Evolutionary conservation across 495 filamentous ascomycete genomes (phyloP), one percentile per base, ranked within the genome.

Genomic region (Penicillium pancosmium): DNA sequence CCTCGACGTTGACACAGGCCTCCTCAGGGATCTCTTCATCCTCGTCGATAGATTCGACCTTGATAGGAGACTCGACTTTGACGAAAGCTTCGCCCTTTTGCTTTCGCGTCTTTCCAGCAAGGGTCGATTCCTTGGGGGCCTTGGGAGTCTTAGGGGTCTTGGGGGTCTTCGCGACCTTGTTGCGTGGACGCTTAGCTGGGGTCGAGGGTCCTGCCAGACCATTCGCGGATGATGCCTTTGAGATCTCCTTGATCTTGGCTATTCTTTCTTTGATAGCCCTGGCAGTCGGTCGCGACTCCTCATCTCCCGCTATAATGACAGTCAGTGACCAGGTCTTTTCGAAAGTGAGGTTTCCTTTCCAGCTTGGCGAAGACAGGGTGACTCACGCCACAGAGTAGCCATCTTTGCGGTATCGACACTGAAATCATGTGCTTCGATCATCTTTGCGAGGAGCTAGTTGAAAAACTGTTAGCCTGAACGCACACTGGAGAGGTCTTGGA

Each of bases 251-350:
- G 54, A 83, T 78, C 12, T 67, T 73, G n/a, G 67, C 56, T 0
- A 83, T 69, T 6, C 76, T 78, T 55, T 82, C 80, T 9, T 66
- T 71, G 53, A 83, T 80, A n/a, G 80, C 80, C 25, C 80, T 76
- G 0, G 77, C 60, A 25, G 80, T 82, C 1, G 79, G 79, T 7
- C 60, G 63, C 8, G 72, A 61, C 12, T 66, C 57, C 9, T 44
- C 50, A 3, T 64, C 49, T 38, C 18, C 41, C 46, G 69, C 69
- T 75, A 60, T 21, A 36, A 52, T n/a, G 34, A 0, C 10, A 12
- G 47, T 69, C 40, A 63, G 56, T 19, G 0, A 4, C 19, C 16
- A 44, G 13, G 41, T 19, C n/a, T 5, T 16, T 16, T 44, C 5
- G 41, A 13, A 44, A 44, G 9, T 16, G 27, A 31, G 27, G 27